Evolutionary conservation across 441 rosid genomes (phyloP).

Genomic region (Erysimum pusillum): DNA sequence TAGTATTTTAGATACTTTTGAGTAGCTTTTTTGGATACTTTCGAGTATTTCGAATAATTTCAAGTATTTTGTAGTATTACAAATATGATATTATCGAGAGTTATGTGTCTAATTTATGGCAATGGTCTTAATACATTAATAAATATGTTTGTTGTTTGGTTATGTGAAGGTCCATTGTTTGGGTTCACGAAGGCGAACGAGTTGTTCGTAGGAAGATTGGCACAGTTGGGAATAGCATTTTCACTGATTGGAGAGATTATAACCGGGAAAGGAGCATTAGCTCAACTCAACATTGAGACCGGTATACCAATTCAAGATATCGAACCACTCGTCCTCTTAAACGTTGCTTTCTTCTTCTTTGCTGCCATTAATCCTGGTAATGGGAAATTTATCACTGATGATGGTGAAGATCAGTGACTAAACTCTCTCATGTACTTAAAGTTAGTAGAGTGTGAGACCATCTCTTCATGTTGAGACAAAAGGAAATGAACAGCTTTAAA

Average conservation of each 20-base stretch:
- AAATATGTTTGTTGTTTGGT: slow-evolving; percentile 23
- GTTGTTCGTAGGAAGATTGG: slow-evolving; percentile 90
- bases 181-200: slow-evolving; percentile 94
- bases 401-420: slow-evolving; percentile 48
- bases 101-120: background rate
- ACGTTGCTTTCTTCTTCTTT: slow-evolving; percentile 81
- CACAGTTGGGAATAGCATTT: slow-evolving; percentile 92
- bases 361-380: slow-evolving; percentile 95
- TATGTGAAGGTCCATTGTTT: slow-evolving; percentile 78
- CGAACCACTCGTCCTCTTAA: slow-evolving; percentile 90
- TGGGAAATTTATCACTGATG: slow-evolving; percentile 88
- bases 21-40: too few species aligned
- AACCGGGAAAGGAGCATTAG: slow-evolving; percentile 93
- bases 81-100: background rate
- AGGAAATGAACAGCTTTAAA: slow-evolving; percentile 30
- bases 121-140: background rate
- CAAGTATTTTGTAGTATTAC: too few species aligned
- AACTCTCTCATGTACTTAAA: slow-evolving; percentile 24
- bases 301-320: slow-evolving; percentile 85
- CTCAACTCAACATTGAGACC: slow-evolving; percentile 94
- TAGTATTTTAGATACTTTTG: too few species aligned
- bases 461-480: slow-evolving; percentile 40
- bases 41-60: too few species aligned
- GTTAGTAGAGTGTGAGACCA: slow-evolving; percentile 34
- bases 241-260: slow-evolving; percentile 93